phyloP scores from a whole-genome alignment of 345 rosid genomes.

The Microcos paniculata region DNA sequence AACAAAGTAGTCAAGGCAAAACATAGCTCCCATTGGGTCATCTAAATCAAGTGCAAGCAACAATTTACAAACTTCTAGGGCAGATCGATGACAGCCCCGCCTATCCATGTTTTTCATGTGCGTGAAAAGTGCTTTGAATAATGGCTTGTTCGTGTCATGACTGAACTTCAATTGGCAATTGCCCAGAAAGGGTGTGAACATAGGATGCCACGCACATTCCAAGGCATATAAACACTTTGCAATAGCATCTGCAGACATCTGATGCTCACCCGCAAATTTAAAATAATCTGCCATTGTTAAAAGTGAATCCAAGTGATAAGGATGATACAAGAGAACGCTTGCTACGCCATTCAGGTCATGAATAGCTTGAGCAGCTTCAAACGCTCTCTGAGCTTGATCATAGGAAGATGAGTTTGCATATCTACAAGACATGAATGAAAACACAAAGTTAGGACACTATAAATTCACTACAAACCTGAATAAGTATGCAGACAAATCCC shows the following conservation, averaged over 20 bases:
- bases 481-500: neutral
- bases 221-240: slow-evolving; percentile 77
- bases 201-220: slow-evolving; percentile 92
- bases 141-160: slow-evolving; percentile 78
- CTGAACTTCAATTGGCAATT: slow-evolving; percentile 67
- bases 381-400: slow-evolving; percentile 68
- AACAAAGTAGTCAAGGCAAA: slow-evolving; percentile 86
- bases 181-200: slow-evolving; percentile 71
- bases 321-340: slow-evolving; percentile 58
- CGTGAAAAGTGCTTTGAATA: slow-evolving; percentile 69
- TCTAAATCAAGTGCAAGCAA: slow-evolving; percentile 75
- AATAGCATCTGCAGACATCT: slow-evolving; percentile 80
- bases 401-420: slow-evolving; percentile 60
- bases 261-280: slow-evolving; percentile 77
- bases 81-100: slow-evolving; percentile 92
- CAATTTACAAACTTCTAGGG: slow-evolving; percentile 84
- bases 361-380: slow-evolving; percentile 80
- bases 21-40: slow-evolving; percentile 85
- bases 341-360: slow-evolving; percentile 86
- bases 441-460: neutral
- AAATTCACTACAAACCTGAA: neutral
- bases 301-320: slow-evolving; percentile 90
- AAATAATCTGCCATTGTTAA: slow-evolving; percentile 91
- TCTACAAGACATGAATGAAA: slow-evolving; percentile 30
- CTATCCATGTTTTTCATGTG: slow-evolving; percentile 89